Percentiles rank a stretch among this genome's conserved stretches.
These are phyloP conservation scores for Trichoderma atroviride DNA, from an alignment of 2,329 filamentous ascomycete species.

Conservation along the genomic window DNA sequence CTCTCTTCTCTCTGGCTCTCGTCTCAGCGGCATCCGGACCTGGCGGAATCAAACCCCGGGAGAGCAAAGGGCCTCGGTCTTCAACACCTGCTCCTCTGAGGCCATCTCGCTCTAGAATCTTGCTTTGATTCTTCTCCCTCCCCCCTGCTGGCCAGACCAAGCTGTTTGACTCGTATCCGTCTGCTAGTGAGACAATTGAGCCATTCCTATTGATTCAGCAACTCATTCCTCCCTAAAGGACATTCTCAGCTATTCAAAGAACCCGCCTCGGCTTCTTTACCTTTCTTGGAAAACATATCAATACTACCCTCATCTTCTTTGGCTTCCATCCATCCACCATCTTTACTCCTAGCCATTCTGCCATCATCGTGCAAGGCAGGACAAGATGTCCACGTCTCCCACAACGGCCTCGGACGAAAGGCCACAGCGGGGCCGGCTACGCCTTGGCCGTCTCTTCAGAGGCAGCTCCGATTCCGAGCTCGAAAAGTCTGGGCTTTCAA, in stretches of 20 bases:
- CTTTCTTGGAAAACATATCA: neutral
- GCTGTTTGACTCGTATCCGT: neutral
- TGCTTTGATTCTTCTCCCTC: neutral
- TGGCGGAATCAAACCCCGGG: neutral
- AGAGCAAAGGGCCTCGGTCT: no score
- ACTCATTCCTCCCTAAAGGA: neutral
- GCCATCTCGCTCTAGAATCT: no score
- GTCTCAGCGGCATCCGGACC: neutral
- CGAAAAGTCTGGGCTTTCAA: constrained; percentile 35
- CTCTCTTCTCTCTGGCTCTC: neutral
- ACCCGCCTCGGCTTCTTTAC: neutral
- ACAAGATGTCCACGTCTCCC: neutral
- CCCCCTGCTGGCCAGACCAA: neutral
- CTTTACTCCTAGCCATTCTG: neutral
- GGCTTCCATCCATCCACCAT: neutral
- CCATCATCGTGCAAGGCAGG: neutral
- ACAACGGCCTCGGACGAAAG: constrained; percentile 9
- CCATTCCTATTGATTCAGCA: neutral
- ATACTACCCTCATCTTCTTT: neutral
- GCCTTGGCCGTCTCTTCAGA: constrained; percentile 15
- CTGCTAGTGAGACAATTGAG: neutral
- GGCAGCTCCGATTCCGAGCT: neutral
- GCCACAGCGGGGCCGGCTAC: constrained; percentile 6
- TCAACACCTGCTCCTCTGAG: no score
- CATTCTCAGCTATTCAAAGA: neutral